Evolutionary conservation across 2,329 filamentous ascomycete genomes (phyloP), one percentile per base, ranked within the genome.

Genomic region (Penicillium vulpinum): DNA sequence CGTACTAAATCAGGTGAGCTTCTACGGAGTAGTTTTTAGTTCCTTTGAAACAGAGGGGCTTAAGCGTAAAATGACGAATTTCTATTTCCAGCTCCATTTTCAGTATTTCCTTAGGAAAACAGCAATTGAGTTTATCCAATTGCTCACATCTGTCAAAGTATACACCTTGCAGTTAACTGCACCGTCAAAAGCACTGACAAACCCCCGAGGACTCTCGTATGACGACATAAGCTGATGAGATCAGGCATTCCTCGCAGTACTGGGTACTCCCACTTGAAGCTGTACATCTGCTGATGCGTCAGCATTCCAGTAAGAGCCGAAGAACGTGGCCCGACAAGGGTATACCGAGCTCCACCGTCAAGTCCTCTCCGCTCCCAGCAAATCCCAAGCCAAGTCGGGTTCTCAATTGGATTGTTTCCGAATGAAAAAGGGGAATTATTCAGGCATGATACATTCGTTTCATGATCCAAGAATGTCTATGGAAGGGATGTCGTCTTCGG

Each of bases 51-150:
- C 49, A 36, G 16, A 49, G 43, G 29, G 36, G n/a, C 13, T 43
- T 26, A 22, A 50, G 52, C 22, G 36, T 35, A 47, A 39, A 11
- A 49, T 24, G 24, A 28, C 9, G 5, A 15, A 39, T 8, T 39
- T 18, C 26, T 15, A 21, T 28, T 43, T 11, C 9, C 2, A 21
- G 33, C 1, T 10, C 18, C 7, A 29, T 11, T 33, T n/a, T 33
- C 2, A 9, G 9, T 9, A 28, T 16, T 24, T 33, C 18, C 9
- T 16, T 18, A 29, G 15, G 31, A 16, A 33, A 39, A 41, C n/a
- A 33, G 9, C 49, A 44, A 62, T 56, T 56, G 56, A 61, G 48
- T 61, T 57, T 51, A 35, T 48, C 5, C 26, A 21, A 31, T 22
- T 31, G 11, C 18, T 15, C 8, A 15, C 22, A 31, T 31, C n/a